A percentile compares a stretch with the other conserved stretches of the same genome.
Conservation (phyloP, 202 grass and related monocot species). For the Panicum hallii region DNA sequence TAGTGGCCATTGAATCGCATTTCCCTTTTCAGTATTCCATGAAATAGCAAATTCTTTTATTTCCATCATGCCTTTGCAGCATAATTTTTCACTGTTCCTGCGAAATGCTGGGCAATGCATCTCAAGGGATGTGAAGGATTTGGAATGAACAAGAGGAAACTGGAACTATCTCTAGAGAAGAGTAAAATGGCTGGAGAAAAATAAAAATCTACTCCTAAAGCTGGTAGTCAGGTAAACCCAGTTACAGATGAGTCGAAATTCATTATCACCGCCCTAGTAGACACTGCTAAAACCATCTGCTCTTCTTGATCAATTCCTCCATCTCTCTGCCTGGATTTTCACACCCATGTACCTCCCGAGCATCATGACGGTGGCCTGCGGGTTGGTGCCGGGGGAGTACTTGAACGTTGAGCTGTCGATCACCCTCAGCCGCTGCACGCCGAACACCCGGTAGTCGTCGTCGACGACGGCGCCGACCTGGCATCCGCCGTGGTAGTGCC, state of each 20-base stretch:
- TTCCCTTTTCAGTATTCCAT: background rate
- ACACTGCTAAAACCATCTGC: conserved; percentile 19
- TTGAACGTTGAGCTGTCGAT: conserved; percentile 80
- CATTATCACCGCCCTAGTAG: background rate
- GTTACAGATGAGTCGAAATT: background rate
- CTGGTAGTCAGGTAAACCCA: background rate
- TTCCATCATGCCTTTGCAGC: conserved; percentile 3
- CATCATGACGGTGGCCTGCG: conserved; percentile 96
- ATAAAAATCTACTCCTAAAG: conserved; percentile 42
- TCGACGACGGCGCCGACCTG: conserved; percentile 79
- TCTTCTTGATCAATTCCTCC: conserved; percentile 38
- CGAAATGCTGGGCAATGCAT: conserved; percentile 15
- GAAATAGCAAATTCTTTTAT: conserved; percentile 18
- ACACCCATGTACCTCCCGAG: conserved; percentile 87
- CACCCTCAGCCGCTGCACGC: conserved; percentile 56
- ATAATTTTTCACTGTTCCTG: background rate
- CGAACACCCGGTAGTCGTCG: conserved; percentile 69
- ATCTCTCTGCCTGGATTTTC: conserved; percentile 73
- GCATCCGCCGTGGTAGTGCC: conserved; percentile 93
- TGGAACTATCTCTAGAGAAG: conserved; percentile 18
- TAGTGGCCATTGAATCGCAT: background rate
- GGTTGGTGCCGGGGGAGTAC: conserved; percentile 82
- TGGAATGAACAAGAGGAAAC: conserved; percentile 33
- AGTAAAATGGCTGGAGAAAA: conserved; percentile 14
- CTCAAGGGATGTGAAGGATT: conserved; percentile 4